Conservation (phyloP, 129 eudicot species). For the Centella asiatica region DNA sequence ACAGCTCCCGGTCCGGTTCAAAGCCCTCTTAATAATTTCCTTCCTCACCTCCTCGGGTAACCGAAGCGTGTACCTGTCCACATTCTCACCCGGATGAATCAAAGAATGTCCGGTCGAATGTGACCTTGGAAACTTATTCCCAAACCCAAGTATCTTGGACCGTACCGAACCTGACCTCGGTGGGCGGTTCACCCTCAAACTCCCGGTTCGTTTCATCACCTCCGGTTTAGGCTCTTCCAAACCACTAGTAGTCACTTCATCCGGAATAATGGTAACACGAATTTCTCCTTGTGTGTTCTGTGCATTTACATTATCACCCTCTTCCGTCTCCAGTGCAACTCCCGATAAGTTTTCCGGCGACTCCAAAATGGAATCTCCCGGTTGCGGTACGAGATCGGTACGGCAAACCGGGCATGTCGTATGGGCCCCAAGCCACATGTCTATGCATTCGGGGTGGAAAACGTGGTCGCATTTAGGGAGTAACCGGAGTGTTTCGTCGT, state of each 20-base stretch:
- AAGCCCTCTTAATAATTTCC: conserved; percentile 17
- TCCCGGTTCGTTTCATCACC: neutral
- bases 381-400: conserved; percentile 27
- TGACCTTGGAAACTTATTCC: conserved; percentile 31
- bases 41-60: conserved; percentile 41
- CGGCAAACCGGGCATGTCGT: conserved; percentile 67
- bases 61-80: conserved; percentile 51
- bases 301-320: neutral
- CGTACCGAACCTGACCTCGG: conserved; percentile 5
- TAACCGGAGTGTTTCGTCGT: conserved; percentile 41
- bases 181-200: neutral
- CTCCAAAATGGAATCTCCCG: conserved; percentile 20
- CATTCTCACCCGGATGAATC: conserved; percentile 26
- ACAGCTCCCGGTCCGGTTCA: conserved; percentile 23
- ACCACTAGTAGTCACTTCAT: neutral
- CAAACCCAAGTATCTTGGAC: conserved; percentile 1
- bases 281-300: neutral
- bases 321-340: neutral
- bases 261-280: neutral
- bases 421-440: conserved; percentile 50
- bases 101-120: conserved; percentile 57
- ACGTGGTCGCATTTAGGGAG: conserved; percentile 55
- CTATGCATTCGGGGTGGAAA: conserved; percentile 53
- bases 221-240: neutral
- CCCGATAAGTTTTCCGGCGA: neutral